Conservation (phyloP, 176 grass and related monocot genomes). For the Oryza rufipogon region DNA sequence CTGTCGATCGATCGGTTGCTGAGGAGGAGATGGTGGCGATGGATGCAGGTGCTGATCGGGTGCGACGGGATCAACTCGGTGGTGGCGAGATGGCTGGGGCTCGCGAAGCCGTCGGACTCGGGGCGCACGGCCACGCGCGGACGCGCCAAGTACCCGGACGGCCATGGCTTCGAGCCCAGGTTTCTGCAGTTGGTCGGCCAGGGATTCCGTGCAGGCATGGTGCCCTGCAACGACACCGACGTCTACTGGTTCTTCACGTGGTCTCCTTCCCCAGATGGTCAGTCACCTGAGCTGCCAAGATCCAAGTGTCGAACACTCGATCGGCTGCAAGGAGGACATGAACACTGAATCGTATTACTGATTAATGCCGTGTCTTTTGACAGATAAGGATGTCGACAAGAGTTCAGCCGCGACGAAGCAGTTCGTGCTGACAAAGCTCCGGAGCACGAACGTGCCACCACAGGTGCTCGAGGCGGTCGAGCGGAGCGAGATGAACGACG, state of each 20-base stretch:
- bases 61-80: constrained; percentile 36
- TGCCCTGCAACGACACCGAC: background rate
- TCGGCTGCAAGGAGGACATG: too few relatives aligned
- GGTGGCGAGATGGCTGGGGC: constrained; percentile 15
- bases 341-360: background rate
- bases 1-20: too few relatives aligned
- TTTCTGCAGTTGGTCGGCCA: background rate
- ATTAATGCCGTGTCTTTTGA: background rate
- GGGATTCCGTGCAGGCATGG: background rate
- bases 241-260: constrained; percentile 14
- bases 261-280: background rate
- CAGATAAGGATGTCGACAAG: background rate
- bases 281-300: background rate
- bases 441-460: background rate
- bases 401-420: background rate
- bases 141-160: background rate
- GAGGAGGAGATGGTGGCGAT: too few relatives aligned
- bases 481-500: constrained; percentile 6
- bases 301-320: background rate
- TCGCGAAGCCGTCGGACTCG: background rate
- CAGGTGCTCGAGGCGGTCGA: background rate
- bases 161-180: background rate
- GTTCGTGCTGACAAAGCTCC: background rate
- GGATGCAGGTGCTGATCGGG: constrained; percentile 12
- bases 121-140: background rate